Base-by-base conservation (phyloP, 2,329 filamentous ascomycete species). In the Lachnellula hyalina region DNA sequence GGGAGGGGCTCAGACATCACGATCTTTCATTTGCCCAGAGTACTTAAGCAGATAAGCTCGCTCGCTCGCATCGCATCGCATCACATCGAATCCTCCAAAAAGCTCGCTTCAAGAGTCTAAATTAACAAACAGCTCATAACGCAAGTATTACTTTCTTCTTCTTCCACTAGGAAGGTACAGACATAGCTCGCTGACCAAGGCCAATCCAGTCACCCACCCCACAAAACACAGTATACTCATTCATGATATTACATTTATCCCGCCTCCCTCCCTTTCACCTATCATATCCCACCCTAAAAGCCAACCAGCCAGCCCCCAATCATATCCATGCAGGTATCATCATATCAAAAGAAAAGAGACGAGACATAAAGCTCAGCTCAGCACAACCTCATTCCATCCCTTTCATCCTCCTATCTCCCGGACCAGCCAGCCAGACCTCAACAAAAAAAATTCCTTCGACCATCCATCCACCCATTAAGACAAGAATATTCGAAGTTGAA, bases 201-300 rank as follows among this genome's bases (percentile, higher is more conserved):
- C 15, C 15, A n/a, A n/a, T 12, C 15, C 15, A n/a, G 8, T 32
- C 28, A 32, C 28, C 11, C 28, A 32, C 28, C 9, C 28, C 3
- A 44, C 38, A 47, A 47, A 36, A 25, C 21, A 35, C 21, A 32
- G 40, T 51, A 40, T 53, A 47, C 42, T 56, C 49, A 48, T 60
- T 61, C 59, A 58, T 63, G 59, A 56, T 61, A 61, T 61, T 63
- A 63, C 59, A 63, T 55, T 60, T 61, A 58, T 50, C 52, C 48
- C 25, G 40, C 40, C 47, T 36, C n/a, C 40, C 35, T 40, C 11
- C 28, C 19, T 21, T 21, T 21, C 2, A 21, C 19, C 19, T 21
- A 21, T 21, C 19, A 21, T 41, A 32, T 41, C 19, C 42, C 46
- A 51, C 44, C 35, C 48, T 49, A 40, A 35, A 19, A 19, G 38